A percentile compares a stretch with the other conserved stretches of the same genome.
phyloP scores from a whole-genome alignment of 106 monocot genomes.

The Narthecium ossifragum region DNA sequence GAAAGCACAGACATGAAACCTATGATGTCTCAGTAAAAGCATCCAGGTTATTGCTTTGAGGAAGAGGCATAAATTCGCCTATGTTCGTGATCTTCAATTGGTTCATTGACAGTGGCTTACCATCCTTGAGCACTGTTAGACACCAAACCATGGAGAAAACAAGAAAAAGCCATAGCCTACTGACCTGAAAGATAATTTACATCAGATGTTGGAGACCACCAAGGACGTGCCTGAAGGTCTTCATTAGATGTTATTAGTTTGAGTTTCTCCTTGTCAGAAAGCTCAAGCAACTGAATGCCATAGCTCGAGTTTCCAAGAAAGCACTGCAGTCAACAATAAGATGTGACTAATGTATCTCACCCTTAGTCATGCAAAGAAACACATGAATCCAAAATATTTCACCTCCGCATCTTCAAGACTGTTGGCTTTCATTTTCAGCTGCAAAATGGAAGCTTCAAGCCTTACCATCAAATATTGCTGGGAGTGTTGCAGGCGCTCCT shows the following conservation, averaged over 20 bases:
- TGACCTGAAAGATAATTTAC: constrained; percentile 68
- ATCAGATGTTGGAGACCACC: constrained; percentile 76
- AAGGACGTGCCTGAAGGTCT: constrained; percentile 77
- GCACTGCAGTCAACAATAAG: constrained; percentile 26
- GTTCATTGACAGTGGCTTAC: too few species aligned
- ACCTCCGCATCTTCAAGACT: constrained; percentile 76
- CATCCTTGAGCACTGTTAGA: too few species aligned
- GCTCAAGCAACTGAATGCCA: constrained; percentile 50
- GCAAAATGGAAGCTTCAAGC: constrained; percentile 52
- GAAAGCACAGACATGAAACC: too few species aligned
- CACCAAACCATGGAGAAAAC: too few species aligned
- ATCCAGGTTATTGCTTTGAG: too few species aligned
- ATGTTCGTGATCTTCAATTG: too few species aligned
- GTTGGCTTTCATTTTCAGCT: constrained; percentile 66
- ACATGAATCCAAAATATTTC: constrained; percentile 2
- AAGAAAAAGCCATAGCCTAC: neutral
- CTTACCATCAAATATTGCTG: constrained; percentile 59
- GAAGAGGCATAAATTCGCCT: too few species aligned
- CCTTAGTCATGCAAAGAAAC: too few species aligned
- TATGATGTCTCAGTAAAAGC: too few species aligned
- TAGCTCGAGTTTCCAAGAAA: constrained; percentile 40
- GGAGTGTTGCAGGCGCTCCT: constrained; percentile 69
- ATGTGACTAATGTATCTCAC: too few species aligned
- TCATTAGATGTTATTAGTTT: constrained; percentile 76
- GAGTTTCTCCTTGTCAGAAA: constrained; percentile 41